Evolutionary conservation across 805 yeast species (phyloP), one percentile per base, ranked within the genome.

Genomic region (Saturnispora bothae): DNA sequence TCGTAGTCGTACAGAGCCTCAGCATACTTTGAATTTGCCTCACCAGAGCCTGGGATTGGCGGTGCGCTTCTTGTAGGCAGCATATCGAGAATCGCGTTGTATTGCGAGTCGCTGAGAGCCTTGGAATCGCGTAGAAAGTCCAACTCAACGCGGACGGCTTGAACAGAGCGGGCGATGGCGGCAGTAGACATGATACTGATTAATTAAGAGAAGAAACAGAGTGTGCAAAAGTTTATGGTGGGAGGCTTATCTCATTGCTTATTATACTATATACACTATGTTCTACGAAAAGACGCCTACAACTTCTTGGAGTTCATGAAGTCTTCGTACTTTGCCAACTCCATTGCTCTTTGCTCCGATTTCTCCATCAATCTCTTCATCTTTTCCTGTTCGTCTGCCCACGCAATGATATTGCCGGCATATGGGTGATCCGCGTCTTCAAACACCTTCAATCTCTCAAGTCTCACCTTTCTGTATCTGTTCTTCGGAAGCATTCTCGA

Each of bases 401-500:
- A 83, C 2, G 95, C 95, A 21, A 82, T 66, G 41, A 89, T 67
- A 54, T 92, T 92, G 47, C 77, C 71, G 46, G 74, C 75, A 58
- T 84, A 92, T 18, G 96, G 96, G 56, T 83, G 83, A 41, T 82
- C 82, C 41, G 84, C 75, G 21, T 89, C 96, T 50, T 94, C 97
- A 57, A 72, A 83, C 0, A 84, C 76, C 61, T 84, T 86, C 44
- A 92, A 68, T 55, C 99, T 74, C 20, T 76, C 89, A 52, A 92
- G 60, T 57, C 98, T 76, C 12, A 66, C 63, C 51, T 78, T 72
- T 59, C 97, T 75, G 46, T 80, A 71, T 51, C 78, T 77, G 59
- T 92, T 89, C 64, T 84, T 88, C 31, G 98, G 98, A 40, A 92
- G 68, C 99, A 92, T 92, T 40, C 94, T 94, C 45, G 84, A 78